Evolutionary conservation across 805 yeast genomes (phyloP).

Genomic region (Ogataea degrootiae): DNA sequence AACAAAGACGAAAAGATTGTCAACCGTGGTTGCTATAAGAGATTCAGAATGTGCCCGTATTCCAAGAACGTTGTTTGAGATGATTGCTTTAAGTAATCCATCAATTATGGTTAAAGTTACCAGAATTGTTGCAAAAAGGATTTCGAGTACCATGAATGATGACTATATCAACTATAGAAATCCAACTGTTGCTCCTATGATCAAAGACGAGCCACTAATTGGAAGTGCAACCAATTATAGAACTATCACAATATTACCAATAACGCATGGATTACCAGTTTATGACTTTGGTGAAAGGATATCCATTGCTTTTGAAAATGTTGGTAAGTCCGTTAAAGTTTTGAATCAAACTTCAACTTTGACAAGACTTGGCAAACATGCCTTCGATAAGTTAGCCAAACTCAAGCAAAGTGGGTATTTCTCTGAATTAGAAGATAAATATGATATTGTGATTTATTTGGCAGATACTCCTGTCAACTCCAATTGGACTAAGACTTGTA

Average conservation of each 20-base stretch:
- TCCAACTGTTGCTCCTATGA: conserved; percentile 27
- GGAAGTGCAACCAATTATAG: conserved; percentile 51
- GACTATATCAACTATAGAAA: conserved; percentile 7
- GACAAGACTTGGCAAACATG: conserved; percentile 81
- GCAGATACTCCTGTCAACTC: conserved; percentile 83
- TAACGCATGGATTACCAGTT: conserved; percentile 78
- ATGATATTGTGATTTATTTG: conserved; percentile 82
- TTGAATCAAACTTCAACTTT: conserved; percentile 81
- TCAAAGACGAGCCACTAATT: conserved; percentile 27
- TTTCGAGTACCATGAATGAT: conserved; percentile 18
- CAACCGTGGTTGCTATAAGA: conserved; percentile 76
- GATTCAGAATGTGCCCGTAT: conserved; percentile 93
- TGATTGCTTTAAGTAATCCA: conserved; percentile 79
- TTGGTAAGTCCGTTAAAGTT: conserved; percentile 69
- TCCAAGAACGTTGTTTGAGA: conserved; percentile 84
- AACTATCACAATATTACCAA: conserved; percentile 82
- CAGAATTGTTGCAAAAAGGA: conserved; percentile 69
- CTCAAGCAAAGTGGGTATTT: conserved; percentile 85
- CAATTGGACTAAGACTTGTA: conserved; percentile 88
- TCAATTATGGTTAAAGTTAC: conserved; percentile 87
- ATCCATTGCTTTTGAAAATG: conserved; percentile 63
- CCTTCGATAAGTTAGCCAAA: conserved; percentile 84
- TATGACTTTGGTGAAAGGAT: conserved; percentile 75
- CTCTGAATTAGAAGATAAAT: conserved; percentile 85
- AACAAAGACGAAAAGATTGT: conserved; percentile 67